Conservation (phyloP, 106 monocot genomes). For the Gastrodia elata region DNA sequence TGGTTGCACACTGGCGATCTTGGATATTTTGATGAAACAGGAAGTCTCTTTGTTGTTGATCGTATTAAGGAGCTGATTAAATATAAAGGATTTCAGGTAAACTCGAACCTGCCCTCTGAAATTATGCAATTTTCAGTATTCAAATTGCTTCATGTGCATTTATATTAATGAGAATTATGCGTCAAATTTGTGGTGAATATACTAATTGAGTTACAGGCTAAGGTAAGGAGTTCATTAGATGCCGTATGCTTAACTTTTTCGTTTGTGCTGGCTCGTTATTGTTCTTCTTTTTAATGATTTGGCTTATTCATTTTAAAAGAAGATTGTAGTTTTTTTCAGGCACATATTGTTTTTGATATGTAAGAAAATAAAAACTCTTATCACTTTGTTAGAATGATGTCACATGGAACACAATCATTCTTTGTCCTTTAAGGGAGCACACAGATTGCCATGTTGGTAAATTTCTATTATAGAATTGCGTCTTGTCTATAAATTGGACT, state of each 20-base stretch:
- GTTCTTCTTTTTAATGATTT: no score
- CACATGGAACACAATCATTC: no score
- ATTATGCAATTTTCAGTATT: neutral
- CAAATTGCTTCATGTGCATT: neutral
- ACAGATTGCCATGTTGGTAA: no score
- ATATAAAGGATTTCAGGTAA: conserved; percentile 90
- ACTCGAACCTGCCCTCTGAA: neutral
- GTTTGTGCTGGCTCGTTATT: neutral
- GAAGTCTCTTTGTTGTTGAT: conserved; percentile 69
- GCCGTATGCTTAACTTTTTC: neutral
- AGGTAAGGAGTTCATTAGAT: neutral
- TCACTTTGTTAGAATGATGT: no score
- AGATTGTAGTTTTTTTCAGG: no score
- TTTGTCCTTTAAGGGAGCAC: no score
- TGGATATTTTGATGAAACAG: conserved; percentile 75
- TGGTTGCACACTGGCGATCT: conserved; percentile 96
- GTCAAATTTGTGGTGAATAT: neutral
- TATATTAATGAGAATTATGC: neutral
- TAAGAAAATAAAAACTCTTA: no score
- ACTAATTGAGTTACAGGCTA: no score
- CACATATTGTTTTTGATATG: no score
- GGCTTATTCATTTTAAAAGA: no score
- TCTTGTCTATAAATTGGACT: no score
- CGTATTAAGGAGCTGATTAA: conserved; percentile 93
- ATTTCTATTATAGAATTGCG: no score